Evolutionary conservation across 345 rosid species (phyloP), one percentile per base, ranked within the genome.

Genomic region (Erodium maritimum): DNA sequence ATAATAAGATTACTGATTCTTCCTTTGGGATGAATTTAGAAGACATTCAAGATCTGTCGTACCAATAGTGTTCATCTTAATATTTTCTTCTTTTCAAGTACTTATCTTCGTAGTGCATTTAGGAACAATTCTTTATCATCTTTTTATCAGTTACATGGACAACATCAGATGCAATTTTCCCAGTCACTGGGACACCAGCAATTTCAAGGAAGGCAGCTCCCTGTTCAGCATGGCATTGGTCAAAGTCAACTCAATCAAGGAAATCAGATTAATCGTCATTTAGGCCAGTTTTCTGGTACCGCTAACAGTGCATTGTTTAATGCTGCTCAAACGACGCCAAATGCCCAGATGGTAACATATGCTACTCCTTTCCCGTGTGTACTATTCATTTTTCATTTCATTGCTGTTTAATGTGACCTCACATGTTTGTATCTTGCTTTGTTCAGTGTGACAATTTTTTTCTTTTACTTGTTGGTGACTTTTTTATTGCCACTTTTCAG

Each of bases 141-240:
- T 60, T 53, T 52, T 54, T 58, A 20, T 22, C 68, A 78, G 85
- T 74, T 81, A 62, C 89, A 83, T 76, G 87, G 91, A 68, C 95
- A 87, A 61, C 90, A 79, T 68, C 99, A 88, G 81, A 84, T 86
- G 94, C 86, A 83, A 64, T 86, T 80, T 77, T 79, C 99, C 71
- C 95, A 86, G 80, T 56, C 94, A 64, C 61, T 86, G 79, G 90
- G 78, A 10, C 93, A 82, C 70, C 96, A 91, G 68, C 98, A 93
- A 66, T 89, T 79, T 69, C 96, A 86, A 71, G 78, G 83, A 60
- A 80, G 96, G 76, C 96, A 86, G 77, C 76, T 91, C 59, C 21
- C 91, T 72, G 67, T 80, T 67, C 96, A 85, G 73, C 90, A 82
- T 70, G 79, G 80, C 59, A 80, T 93, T 75, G 84, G 87, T 63